Evolutionary conservation across 345 rosid species (phyloP).

Genomic region (Balakata baccata): DNA sequence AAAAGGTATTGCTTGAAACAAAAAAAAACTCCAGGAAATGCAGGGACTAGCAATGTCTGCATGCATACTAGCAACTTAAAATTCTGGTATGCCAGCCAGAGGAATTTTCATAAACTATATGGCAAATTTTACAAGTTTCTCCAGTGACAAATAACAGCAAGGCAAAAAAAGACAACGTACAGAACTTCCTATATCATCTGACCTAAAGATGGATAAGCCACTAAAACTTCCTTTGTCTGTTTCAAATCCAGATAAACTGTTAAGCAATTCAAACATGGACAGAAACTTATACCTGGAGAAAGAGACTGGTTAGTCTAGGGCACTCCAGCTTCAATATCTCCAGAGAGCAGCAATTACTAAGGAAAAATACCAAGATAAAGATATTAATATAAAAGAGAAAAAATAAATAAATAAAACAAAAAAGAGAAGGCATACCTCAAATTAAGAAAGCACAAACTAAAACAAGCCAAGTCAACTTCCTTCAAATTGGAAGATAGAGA

Average conservation of each 20-base stretch:
- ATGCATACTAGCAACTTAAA: too few relatives aligned
- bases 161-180: not conserved
- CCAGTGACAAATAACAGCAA: not conserved
- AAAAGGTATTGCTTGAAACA: too few relatives aligned
- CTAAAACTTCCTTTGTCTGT: not conserved
- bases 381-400: conserved; percentile 12
- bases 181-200: not conserved
- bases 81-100: not conserved
- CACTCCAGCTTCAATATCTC: conserved; percentile 77
- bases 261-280: not conserved
- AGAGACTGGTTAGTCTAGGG: conserved; percentile 78
- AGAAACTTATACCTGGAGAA: conserved; percentile 61
- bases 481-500: conserved; percentile 77
- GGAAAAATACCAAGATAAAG: conserved; percentile 9
- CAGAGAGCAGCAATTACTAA: conserved; percentile 84
- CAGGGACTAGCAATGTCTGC: too few relatives aligned
- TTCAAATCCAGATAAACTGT: not conserved
- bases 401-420: not conserved
- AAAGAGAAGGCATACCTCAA: conserved; percentile 48
- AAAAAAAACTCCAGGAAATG: too few relatives aligned
- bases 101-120: not conserved
- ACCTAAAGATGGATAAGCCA: not conserved
- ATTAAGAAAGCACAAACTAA: conserved; percentile 65
- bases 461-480: conserved; percentile 83
- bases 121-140: not conserved